Evolutionary conservation across 768 basidiomycete species (phyloP).

Genomic region (Tricholoma hemisulphureum): DNA sequence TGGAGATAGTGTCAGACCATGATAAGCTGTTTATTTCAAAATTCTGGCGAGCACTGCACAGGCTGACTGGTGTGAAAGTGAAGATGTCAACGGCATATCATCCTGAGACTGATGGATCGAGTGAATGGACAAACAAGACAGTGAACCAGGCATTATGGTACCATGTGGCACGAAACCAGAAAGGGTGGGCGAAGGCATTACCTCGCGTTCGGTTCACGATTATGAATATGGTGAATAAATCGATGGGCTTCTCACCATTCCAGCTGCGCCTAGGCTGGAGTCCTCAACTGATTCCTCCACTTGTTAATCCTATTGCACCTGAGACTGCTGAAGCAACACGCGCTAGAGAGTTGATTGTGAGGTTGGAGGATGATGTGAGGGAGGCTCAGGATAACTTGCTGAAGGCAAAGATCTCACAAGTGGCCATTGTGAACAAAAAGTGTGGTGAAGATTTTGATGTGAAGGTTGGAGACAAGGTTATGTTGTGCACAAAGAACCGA

Average conservation of each 20-base stretch:
- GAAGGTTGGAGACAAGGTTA: not conserved
- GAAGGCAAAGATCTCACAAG: not conserved
- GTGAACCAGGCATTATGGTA: no score
- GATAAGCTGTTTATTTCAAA: conserved; percentile 27
- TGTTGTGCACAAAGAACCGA: not conserved
- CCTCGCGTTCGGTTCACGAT: conserved; percentile 25
- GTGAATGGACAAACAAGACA: conserved; percentile 28
- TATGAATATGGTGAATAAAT: conserved; percentile 28
- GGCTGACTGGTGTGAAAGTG: conserved; percentile 22
- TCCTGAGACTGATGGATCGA: conserved; percentile 33
- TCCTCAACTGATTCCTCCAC: conserved; percentile 22
- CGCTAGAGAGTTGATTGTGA: not conserved
- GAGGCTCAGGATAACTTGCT: not conserved
- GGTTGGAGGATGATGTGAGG: not conserved
- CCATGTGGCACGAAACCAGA: conserved; percentile 28
- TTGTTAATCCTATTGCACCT: conserved; percentile 1
- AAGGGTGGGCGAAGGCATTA: conserved; percentile 24
- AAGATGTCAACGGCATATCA: conserved; percentile 34
- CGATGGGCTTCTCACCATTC: conserved; percentile 26
- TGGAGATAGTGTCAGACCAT: conserved; percentile 26
- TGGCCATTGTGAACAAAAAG: not conserved
- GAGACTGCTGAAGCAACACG: not conserved
- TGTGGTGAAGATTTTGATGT: not conserved
- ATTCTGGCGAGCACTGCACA: conserved; percentile 30
- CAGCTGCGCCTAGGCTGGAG: conserved; percentile 16